Percentiles rank a stretch among this genome's conserved stretches.
Evolutionary conservation across 257 asterid genomes (phyloP).

Genomic region (Eucommia ulmoides): DNA sequence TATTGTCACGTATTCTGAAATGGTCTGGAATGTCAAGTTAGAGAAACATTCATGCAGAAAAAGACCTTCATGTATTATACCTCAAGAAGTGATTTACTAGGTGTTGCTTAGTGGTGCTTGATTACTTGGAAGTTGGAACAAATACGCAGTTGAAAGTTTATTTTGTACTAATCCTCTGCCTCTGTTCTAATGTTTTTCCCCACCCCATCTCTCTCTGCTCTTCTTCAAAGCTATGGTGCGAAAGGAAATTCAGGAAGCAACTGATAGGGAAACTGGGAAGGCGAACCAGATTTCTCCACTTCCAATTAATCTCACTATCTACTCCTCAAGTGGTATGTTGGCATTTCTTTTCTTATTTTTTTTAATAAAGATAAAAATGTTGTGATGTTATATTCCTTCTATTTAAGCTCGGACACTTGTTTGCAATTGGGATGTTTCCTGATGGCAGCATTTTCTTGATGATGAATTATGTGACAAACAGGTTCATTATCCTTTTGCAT

Average conservation of each 20-base stretch:
- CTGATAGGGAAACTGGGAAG: conserved; percentile 33
- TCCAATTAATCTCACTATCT: conserved; percentile 38
- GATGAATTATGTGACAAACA: neutral
- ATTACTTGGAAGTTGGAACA: no score
- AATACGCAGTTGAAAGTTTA: no score
- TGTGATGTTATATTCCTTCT: neutral
- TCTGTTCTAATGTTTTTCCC: no score
- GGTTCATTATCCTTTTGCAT: neutral
- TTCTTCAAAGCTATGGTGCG: conserved; percentile 23
- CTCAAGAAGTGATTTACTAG: no score
- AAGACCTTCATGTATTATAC: no score
- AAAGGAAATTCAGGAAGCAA: conserved; percentile 35
- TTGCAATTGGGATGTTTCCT: neutral
- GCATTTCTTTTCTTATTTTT: neutral
- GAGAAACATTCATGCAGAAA: no score
- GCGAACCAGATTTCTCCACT: conserved; percentile 26
- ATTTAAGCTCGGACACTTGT: neutral
- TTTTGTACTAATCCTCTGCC: neutral
- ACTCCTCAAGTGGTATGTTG: conserved; percentile 29
- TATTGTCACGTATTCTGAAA: no score
- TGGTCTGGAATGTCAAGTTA: no score
- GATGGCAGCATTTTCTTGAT: neutral
- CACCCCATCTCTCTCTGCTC: no score
- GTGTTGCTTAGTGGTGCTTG: no score
- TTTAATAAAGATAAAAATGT: neutral